These are phyloP conservation scores for Fusarium oxysporum DNA, from an alignment of 2,329 filamentous ascomycete species.

Conservation along the genomic window DNA sequence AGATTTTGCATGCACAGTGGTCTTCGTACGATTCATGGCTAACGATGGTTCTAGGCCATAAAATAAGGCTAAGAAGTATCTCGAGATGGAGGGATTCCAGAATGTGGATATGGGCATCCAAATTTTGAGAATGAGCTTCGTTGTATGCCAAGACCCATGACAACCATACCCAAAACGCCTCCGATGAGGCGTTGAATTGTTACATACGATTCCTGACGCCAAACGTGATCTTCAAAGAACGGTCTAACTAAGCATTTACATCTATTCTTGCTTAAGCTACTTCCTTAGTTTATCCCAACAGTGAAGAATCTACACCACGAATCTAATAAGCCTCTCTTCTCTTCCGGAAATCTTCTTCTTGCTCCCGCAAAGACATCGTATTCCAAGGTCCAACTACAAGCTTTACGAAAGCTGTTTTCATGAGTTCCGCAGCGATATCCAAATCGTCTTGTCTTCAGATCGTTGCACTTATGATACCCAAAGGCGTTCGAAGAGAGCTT, in stretches of 20 bases:
- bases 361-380: neutral
- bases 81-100: neutral
- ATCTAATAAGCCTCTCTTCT: accelerated
- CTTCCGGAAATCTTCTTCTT: neutral
- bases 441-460: neutral
- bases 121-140: neutral
- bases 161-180: no score
- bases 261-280: neutral
- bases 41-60: accelerated
- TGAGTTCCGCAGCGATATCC: neutral
- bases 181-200: no score
- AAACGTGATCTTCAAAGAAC: no score
- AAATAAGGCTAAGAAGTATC: neutral
- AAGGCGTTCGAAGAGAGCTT: neutral
- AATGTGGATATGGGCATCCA: neutral
- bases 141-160: no score
- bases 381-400: neutral
- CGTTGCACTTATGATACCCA: accelerated
- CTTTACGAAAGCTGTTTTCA: no score
- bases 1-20: neutral
- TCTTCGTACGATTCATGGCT: neutral
- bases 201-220: no score
- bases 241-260: accelerated
- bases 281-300: accelerated
- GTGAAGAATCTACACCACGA: accelerated